Evolutionary conservation across 805 yeast species (phyloP).

Genomic region (Sugiyamaella qingdaonensis): DNA sequence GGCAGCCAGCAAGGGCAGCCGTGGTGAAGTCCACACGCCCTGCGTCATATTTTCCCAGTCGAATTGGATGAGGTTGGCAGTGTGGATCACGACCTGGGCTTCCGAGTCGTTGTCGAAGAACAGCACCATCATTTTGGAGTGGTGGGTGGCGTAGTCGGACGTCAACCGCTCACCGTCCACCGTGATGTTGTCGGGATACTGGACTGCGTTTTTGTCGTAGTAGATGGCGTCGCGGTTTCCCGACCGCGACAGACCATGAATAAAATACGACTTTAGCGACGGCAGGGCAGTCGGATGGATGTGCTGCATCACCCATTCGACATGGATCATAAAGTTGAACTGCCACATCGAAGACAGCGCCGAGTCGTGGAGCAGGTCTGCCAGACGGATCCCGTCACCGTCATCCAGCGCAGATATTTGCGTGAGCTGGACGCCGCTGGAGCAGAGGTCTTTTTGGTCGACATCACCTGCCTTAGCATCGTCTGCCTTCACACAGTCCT

Average conservation of each 20-base stretch:
- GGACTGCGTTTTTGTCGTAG: conserved; percentile 2
- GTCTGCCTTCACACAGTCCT: too few species aligned
- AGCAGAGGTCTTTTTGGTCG: too few species aligned
- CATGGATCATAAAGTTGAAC: conserved; percentile 30
- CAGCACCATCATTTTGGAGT: conserved; percentile 33
- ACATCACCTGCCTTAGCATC: too few species aligned
- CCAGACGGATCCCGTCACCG: conserved; percentile 18
- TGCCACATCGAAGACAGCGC: conserved; percentile 29
- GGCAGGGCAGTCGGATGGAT: conserved; percentile 15
- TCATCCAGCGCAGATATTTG: conserved; percentile 19
- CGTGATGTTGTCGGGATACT: conserved; percentile 17
- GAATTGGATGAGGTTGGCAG: conserved; percentile 30
- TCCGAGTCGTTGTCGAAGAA: conserved; percentile 12
- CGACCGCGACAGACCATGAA: conserved; percentile 21
- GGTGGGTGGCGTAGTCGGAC: conserved; percentile 30
- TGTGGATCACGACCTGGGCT: conserved; percentile 29
- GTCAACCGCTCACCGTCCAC: conserved; percentile 21
- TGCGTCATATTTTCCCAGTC: conserved; percentile 34
- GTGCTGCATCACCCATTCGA: conserved; percentile 25
- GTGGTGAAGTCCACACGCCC: conserved; percentile 31
- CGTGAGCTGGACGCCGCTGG: conserved; percentile 14
- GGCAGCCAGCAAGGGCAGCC: conserved; percentile 7
- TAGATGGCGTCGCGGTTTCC: conserved; percentile 5
- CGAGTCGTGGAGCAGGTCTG: conserved; percentile 23
- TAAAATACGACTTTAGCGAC: conserved; percentile 20